Conservation (phyloP, 352 stramenopile genomes). For the Phytopythium litorale region DNA sequence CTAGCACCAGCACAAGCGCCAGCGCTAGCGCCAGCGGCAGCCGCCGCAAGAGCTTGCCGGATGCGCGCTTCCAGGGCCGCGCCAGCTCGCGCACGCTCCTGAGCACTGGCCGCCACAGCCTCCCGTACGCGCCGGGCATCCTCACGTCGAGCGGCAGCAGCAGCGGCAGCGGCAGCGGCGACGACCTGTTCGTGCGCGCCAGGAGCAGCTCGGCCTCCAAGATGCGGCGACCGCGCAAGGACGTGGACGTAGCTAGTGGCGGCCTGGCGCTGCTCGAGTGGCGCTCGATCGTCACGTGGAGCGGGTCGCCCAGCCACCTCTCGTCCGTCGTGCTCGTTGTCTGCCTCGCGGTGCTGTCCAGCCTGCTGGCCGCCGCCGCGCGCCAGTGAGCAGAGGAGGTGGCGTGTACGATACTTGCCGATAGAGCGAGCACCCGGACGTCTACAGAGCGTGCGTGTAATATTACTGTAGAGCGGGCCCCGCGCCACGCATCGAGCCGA, state of each 20-base stretch:
- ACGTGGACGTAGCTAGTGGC: neutral
- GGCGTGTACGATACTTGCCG: neutral
- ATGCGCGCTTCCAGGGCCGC: constrained; percentile 20
- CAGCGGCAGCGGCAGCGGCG: neutral
- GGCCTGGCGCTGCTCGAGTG: neutral
- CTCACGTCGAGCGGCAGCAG: neutral
- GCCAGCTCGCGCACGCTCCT: constrained; percentile 9
- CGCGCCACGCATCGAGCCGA: neutral
- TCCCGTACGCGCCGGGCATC: constrained; percentile 9
- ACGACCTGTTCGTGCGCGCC: neutral
- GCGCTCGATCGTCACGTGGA: constrained; percentile 1
- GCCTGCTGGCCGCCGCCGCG: constrained; percentile 2
- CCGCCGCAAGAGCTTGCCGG: constrained; percentile 34
- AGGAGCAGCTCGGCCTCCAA: neutral
- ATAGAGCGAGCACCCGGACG: neutral
- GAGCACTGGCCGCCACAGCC: constrained; percentile 16
- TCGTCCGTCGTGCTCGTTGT: neutral
- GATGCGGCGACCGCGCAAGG: constrained; percentile 1
- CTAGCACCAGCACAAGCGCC: constrained; percentile 21
- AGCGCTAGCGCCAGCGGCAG: constrained; percentile 23
- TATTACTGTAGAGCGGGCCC: constrained; percentile 6
- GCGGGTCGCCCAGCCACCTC: neutral
- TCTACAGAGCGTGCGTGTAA: constrained; percentile 1
- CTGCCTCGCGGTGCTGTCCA: constrained; percentile 1
- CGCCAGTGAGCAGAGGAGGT: neutral